These are phyloP conservation scores for Neonectria ditissima DNA, from an alignment of 2,329 filamentous ascomycete species.

Conservation along the genomic window DNA sequence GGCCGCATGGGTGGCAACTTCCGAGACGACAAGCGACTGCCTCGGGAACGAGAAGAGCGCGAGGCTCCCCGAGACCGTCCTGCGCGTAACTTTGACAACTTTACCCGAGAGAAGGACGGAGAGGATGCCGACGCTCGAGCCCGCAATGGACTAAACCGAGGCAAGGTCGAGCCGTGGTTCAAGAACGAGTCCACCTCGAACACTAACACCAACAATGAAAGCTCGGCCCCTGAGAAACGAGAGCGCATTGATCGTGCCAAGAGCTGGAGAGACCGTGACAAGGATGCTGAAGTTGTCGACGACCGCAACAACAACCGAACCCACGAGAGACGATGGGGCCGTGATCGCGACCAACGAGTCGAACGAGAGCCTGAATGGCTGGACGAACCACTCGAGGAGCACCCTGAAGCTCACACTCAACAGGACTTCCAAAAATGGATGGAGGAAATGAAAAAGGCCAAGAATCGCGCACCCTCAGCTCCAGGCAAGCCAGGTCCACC, in stretches of 20 bases:
- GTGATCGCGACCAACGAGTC: conserved; percentile 67
- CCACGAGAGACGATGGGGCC: conserved; percentile 66
- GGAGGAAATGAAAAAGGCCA: conserved; percentile 84
- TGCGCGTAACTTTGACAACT: conserved; percentile 63
- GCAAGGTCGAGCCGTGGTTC: conserved; percentile 81
- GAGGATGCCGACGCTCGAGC: conserved; percentile 68
- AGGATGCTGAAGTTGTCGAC: conserved; percentile 55
- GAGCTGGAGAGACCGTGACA: conserved; percentile 70
- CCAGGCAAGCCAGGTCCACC: conserved; percentile 52
- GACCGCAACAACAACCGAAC: conserved; percentile 68
- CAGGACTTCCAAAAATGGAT: conserved; percentile 97
- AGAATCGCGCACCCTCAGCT: conserved; percentile 51
- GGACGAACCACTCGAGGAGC: conserved; percentile 78
- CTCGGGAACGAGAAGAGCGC: conserved; percentile 68
- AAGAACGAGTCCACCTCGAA: conserved; percentile 63
- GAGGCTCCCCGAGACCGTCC: conserved; percentile 63
- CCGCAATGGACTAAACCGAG: conserved; percentile 74
- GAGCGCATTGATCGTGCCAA: conserved; percentile 69
- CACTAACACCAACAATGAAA: conserved; percentile 44
- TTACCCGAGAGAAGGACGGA: conserved; percentile 61
- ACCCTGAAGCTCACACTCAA: conserved; percentile 79
- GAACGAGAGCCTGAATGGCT: conserved; percentile 95
- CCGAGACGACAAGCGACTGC: conserved; percentile 57
- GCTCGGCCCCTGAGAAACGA: conserved; percentile 54
- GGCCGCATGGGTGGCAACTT: conserved; percentile 70